Evolutionary conservation across 805 yeast genomes (phyloP), one percentile per base, ranked within the genome.

Genomic region (Tetrapisispora iriomotensis): DNA sequence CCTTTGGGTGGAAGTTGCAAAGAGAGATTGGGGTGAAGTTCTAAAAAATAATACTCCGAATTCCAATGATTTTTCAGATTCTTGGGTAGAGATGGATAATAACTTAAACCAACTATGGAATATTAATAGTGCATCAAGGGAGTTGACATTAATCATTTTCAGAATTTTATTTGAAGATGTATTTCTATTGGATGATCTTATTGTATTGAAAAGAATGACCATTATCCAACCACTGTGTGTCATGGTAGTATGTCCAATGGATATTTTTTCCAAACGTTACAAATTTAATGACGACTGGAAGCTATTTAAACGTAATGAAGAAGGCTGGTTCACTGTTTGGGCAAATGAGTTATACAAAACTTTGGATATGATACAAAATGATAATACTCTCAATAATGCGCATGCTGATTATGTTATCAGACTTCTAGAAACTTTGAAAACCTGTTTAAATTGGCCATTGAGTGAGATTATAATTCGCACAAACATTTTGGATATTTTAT

Each of bases 131-230:
- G 71, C 75, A 19, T 71, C 88, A 3, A 69, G 95, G 45, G 95
- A 87, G 54, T 65, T 92, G 36, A 69, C 88, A 2, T 64, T 90
- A 19, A 75, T 82, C 34, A 82, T 92, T 6, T 74, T 85, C 47
- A 68, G 96, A 53, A 86, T 94, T 3, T 62, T 92, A 14, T 92
- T 90, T 55, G 99, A 92, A 62, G 99, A 92, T 56, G 76, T 92
- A 9, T 92, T 86, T 55, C 66, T 94, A 37, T 68, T 92, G 35
- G 97, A 92, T 48, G 99, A 92, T 56, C 82, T 96, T 19, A 74
- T 86, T 17, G 95, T 95, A 2, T 70, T 88, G 25, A 81, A 77
- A 48, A 71, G 97, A 52, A 75, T 81, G 41, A 71, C 76, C n/a
- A 72, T 82, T 1, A 70, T 90, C 28, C 80, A 82, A 37, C 86